Base-by-base conservation (phyloP, 768 basidiomycete genomes). In the Kondoa malvinella region DNA sequence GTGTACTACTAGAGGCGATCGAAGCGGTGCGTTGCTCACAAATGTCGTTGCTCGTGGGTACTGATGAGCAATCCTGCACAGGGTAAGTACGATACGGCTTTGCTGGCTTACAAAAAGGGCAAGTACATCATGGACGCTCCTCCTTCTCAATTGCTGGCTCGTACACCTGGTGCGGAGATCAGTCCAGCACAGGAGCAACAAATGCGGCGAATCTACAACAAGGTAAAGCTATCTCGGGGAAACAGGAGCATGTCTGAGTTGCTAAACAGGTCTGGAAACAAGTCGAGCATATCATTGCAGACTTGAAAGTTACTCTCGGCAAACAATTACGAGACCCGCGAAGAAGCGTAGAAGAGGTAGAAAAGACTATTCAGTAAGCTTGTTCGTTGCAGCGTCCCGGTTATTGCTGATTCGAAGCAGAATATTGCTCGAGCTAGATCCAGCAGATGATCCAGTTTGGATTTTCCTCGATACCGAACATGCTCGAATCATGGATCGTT, bases 101-200 rank as follows among this genome's bases (percentile, higher is more conserved):
- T 99, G 74, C 84, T 91, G 25, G 92, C 95, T 72, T 99, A 97
- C 80, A 94, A 94, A 79, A 96, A 95, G 77, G 95, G 94, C 26
- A 89, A 91, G 71, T 86, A 87, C 77, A 80, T 96, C 31, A 81
- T 94, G 57, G 88, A 92, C 74, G 86, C 88, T 8, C 84, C 89
- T n/a, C 89, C 92, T 0, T 87, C 86, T 0, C 90, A 91, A 74
- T 80, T 91, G 1, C 79, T 89, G 1, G 73, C 72, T 0, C 34
- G 74, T 3, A 87, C 90, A 1, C 81, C 84, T 25, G 69, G 76
- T 1, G 68, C 76, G 15, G 76, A 74, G 40, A 76, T 72, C 3
- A 86, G 83, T 33, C 81, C 80, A 8, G 78, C 81, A 15, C 86
- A 84, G 73, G 85, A 86, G 69, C 81, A 81, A 70, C 92, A 92